phyloP scores from a whole-genome alignment of 2,329 filamentous ascomycete species.

The Diaporthe sp. region DNA sequence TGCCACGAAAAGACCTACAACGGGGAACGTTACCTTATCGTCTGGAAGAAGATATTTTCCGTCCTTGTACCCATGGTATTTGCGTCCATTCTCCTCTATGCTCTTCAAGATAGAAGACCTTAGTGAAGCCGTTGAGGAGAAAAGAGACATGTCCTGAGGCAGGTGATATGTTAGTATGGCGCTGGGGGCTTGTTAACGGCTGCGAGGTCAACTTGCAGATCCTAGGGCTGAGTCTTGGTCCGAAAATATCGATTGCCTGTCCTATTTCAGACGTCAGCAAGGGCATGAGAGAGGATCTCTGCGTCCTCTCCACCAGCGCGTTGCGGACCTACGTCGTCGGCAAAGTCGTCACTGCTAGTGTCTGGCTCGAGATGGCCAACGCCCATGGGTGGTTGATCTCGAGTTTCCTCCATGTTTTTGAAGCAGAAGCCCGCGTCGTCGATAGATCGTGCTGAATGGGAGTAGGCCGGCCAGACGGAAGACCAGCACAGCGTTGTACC shows the following conservation, averaged over 20 bases:
- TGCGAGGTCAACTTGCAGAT: constrained; percentile 38
- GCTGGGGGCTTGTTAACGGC: not conserved
- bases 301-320: not conserved
- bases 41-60: constrained; percentile 52
- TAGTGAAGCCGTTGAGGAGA: constrained; percentile 46
- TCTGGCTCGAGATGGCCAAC: constrained; percentile 35
- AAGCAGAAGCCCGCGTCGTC: not conserved
- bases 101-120: constrained; percentile 44
- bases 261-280: constrained; percentile 27
- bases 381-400: constrained; percentile 1
- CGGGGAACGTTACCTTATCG: constrained; percentile 44
- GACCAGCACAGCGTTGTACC: not conserved
- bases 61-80: constrained; percentile 51
- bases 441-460: not conserved
- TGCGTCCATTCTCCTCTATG: constrained; percentile 49
- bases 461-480: not conserved
- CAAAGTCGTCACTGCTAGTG: constrained; percentile 30
- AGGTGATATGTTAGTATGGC: constrained; percentile 11
- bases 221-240: constrained; percentile 44
- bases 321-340: constrained; percentile 32
- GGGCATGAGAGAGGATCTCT: not conserved
- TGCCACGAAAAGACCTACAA: not conserved
- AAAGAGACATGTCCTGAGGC: constrained; percentile 42
- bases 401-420: constrained; percentile 6
- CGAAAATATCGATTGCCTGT: constrained; percentile 33